Base-by-base conservation (phyloP, 2,329 filamentous ascomycete genomes). In the Keithomyces neogunnii region DNA sequence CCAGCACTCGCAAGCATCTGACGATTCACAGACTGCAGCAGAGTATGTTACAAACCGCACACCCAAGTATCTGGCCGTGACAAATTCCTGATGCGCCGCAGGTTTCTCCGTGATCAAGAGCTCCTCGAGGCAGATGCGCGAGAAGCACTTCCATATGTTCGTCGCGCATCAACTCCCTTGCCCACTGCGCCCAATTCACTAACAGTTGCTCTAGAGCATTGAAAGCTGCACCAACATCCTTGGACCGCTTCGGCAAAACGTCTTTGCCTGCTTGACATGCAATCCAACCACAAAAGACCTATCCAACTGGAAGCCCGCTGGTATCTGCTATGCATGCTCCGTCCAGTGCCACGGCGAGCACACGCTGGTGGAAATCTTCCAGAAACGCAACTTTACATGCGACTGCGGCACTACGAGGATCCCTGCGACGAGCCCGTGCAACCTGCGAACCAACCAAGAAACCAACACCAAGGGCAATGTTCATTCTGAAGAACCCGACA, bases 281-380 rank as follows among this genome's bases (percentile, higher is more conserved):
- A 95, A 90, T 55, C 90, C 93, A 7, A 81, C 88, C 7, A 87
- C 90, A 1, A 62, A 75, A 3, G 78, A 80, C 44, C 64, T 77
- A 1, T 73, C 78, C 43, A 82, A 84, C 47, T 70, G 66, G 60
- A 63, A 57, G 0, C 73, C 84, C 1, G 93, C 92, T 3, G 93
- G 88, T 30, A 82, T 99, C 51, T 99, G 93, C 75, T 99, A 99
- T 63, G 88, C 91, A 28, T 99, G 93, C 72, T 96, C 92, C 5
- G 89, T 99, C 53, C 88, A 92, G 60, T 99, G 93, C 66, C 93
- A 99, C 63, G 92, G 93, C 59, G 91, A 97, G 63, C 93, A 99
- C 66, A 87, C 80, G 1, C 82, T 99, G 30, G 93, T 97, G 47
- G 93, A 99, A 70, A 86, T 99, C 26, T 99, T 99, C 72, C 86